phyloP scores from a whole-genome alignment of 1,139 yeast species.

The Candida tropicalis region DNA sequence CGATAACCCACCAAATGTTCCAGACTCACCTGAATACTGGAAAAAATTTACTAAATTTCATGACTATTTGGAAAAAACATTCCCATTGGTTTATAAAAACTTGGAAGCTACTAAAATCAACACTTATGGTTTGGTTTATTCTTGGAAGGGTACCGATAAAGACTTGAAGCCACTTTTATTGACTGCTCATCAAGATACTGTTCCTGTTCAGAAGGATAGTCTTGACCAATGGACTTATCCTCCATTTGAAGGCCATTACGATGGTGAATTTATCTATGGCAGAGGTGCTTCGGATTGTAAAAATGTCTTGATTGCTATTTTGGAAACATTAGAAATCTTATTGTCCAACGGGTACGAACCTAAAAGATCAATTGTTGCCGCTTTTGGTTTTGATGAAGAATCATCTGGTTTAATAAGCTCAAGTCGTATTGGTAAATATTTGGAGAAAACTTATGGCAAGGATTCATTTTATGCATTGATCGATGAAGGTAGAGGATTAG shows the following conservation, averaged over 20 bases:
- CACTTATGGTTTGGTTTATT: conserved; percentile 63
- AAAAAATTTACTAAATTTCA: conserved; percentile 55
- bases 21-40: conserved; percentile 41
- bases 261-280: conserved; percentile 52
- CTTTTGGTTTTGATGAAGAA: conserved; percentile 52
- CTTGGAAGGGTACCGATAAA: conserved; percentile 62
- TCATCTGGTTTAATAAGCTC: conserved; percentile 39
- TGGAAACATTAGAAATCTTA: conserved; percentile 44
- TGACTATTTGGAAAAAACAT: conserved; percentile 53
- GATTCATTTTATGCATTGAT: conserved; percentile 42
- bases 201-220: conserved; percentile 68
- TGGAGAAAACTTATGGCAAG: conserved; percentile 35
- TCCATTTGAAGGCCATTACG: conserved; percentile 72
- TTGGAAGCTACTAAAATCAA: conserved; percentile 60
- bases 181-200: conserved; percentile 83
- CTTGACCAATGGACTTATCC: conserved; percentile 64
- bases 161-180: conserved; percentile 64
- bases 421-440: conserved; percentile 24
- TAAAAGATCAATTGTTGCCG: conserved; percentile 38
- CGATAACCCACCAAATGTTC: conserved; percentile 49
- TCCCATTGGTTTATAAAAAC: conserved; percentile 57
- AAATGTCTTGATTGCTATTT: conserved; percentile 38
- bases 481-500: conserved; percentile 47
- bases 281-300: conserved; percentile 49
- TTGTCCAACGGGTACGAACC: conserved; percentile 33